A percentile compares a stretch with the other conserved stretches of the same genome.
Evolutionary conservation across 805 yeast species (phyloP).

Genomic region (Pichia gijzeniarum): DNA sequence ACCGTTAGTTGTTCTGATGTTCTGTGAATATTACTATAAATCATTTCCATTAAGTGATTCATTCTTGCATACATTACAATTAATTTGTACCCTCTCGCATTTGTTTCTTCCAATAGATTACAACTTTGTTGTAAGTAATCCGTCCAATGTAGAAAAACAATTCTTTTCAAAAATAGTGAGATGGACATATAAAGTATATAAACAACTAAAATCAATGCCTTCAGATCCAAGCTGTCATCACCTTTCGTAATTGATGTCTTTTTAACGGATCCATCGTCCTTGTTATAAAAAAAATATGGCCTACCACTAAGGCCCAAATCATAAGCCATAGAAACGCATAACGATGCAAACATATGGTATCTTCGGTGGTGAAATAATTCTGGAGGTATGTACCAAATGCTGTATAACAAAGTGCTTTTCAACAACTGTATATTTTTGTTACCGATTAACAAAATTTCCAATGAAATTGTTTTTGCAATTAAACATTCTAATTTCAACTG

Average conservation of each 20-base stretch:
- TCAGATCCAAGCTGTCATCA: conserved; percentile 40
- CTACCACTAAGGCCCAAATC: conserved; percentile 69
- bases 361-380: conserved; percentile 77
- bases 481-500: conserved; percentile 46
- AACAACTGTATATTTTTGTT: conserved; percentile 63
- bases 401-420: conserved; percentile 51
- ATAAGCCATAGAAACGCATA: conserved; percentile 61
- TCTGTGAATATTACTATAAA: conserved; percentile 45
- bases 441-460: conserved; percentile 64
- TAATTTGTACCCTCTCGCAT: conserved; percentile 30
- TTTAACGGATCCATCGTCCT: conserved; percentile 35
- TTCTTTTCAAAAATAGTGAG: conserved; percentile 58
- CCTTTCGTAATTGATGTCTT: conserved; percentile 32
- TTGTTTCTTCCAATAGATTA: conserved; percentile 35
- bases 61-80: conserved; percentile 55
- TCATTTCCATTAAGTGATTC: conserved; percentile 54
- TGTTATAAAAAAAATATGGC: conserved; percentile 37
- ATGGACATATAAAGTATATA: conserved; percentile 59
- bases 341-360: conserved; percentile 58
- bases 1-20: conserved; percentile 31
- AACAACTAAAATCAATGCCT: conserved; percentile 48
- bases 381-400: conserved; percentile 79
- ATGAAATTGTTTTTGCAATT: conserved; percentile 43
- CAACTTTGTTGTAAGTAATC: conserved; percentile 60
- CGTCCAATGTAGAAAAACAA: conserved; percentile 57